Conservation (phyloP, 2,329 filamentous ascomycete species). For the Neofusicoccum cordaticola region DNA sequence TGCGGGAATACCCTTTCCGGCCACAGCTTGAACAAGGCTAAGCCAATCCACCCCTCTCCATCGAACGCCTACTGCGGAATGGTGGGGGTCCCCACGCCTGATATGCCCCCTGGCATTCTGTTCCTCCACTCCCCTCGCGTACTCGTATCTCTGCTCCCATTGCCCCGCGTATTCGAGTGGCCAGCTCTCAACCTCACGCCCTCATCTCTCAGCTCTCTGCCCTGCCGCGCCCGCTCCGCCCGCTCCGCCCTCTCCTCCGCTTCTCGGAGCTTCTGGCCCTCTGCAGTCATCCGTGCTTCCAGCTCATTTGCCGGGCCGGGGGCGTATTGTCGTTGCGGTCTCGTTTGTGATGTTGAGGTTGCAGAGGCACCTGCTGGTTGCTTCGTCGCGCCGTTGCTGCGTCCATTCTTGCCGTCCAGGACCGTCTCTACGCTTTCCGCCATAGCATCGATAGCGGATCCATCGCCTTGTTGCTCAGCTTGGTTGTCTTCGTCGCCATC, state of each 20-base stretch:
- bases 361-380: conserved; percentile 15
- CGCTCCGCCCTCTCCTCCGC: conserved; percentile 31
- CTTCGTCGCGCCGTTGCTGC: neutral
- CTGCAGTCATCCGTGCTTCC: conserved; percentile 34
- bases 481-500: conserved; percentile 22
- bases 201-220: neutral
- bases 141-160: neutral
- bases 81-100: neutral
- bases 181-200: neutral
- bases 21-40: no score
- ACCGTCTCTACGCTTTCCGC: neutral
- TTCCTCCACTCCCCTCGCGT: neutral
- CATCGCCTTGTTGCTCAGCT: conserved; percentile 4
- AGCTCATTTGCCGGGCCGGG: conserved; percentile 21
- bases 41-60: no score
- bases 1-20: no score
- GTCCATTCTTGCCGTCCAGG: neutral
- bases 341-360: conserved; percentile 1
- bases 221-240: conserved; percentile 5
- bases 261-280: conserved; percentile 36
- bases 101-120: neutral
- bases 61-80: no score
- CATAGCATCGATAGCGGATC: neutral
- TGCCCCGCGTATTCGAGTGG: neutral
- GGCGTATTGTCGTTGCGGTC: conserved; percentile 1